Percentiles rank a stretch among this genome's conserved stretches.
Evolutionary conservation across 441 rosid genomes (phyloP).

Genomic region (Erodium moschatum): DNA sequence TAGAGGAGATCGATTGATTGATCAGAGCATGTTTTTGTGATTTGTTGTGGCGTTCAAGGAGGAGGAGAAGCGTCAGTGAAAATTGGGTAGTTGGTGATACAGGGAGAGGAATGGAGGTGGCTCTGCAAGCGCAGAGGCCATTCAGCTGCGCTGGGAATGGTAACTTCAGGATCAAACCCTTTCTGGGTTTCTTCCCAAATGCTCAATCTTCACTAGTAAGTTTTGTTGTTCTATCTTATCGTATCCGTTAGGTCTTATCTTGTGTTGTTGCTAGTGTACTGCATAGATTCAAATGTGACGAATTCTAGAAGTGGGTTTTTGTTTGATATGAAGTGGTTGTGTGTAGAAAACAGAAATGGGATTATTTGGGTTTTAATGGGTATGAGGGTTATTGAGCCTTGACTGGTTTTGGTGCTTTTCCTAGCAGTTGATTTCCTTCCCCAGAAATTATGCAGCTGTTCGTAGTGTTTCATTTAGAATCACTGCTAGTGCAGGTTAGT

Average conservation of each 20-base stretch:
- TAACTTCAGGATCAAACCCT: slow-evolving; percentile 41
- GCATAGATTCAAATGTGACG: too few species aligned
- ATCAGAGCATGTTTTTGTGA: slow-evolving; percentile 1
- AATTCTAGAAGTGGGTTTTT: too few species aligned
- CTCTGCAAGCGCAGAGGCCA: slow-evolving; percentile 48
- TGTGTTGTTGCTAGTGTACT: not conserved
- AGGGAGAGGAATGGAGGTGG: slow-evolving; percentile 46
- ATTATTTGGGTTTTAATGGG: too few species aligned
- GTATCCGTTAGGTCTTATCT: not conserved
- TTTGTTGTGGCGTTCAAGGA: not conserved
- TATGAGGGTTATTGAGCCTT: not conserved
- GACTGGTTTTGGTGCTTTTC: slow-evolving; percentile 20
- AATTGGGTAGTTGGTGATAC: not conserved
- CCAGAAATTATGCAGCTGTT: not conserved
- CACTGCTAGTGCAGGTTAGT: slow-evolving; percentile 53
- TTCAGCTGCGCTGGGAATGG: slow-evolving; percentile 33
- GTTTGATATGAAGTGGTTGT: too few species aligned
- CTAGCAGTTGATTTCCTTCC: slow-evolving; percentile 37
- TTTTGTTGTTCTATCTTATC: not conserved
- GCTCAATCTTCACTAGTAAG: slow-evolving; percentile 32
- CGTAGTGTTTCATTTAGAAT: slow-evolving; percentile 38
- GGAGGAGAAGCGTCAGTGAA: not conserved
- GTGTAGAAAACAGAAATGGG: too few species aligned
- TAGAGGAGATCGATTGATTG: slow-evolving; percentile 5
- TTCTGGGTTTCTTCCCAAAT: slow-evolving; percentile 38